A percentile compares a stretch with the other conserved stretches of the same genome.
Conservation (phyloP, 177 flowering plant species). For the Vitis hybrid region DNA sequence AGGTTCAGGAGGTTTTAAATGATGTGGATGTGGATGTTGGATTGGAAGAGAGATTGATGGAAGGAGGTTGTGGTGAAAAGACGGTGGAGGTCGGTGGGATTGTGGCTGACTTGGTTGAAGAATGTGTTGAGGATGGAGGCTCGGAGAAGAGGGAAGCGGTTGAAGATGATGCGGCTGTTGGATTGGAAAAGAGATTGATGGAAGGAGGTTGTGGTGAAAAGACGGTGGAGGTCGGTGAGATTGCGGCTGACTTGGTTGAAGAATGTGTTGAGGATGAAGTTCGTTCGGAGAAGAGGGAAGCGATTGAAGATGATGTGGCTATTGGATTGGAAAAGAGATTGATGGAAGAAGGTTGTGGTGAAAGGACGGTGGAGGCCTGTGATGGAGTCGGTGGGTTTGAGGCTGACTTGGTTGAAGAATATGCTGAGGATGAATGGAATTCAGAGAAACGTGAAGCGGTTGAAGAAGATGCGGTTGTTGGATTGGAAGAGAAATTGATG, state of each 20-base stretch:
- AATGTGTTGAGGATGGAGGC: neutral
- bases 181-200: neutral
- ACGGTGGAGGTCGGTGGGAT: neutral
- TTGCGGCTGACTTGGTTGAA: neutral
- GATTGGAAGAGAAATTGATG: neutral
- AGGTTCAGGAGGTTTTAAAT: neutral
- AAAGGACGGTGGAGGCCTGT: neutral
- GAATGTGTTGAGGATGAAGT: neutral
- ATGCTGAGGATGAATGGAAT: neutral
- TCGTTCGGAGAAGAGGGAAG: neutral
- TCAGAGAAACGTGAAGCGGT: neutral
- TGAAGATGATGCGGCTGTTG: neutral
- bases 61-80: constrained; percentile 4
- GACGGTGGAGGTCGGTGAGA: neutral
- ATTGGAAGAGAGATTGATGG: neutral
- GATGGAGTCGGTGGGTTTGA: neutral
- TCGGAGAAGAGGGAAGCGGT: no score
- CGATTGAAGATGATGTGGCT: neutral
- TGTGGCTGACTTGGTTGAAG: neutral
- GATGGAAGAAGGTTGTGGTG: constrained; percentile 4
- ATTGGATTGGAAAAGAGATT: neutral
- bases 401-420: neutral
- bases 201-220: constrained; percentile 5
- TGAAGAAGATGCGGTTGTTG: neutral
- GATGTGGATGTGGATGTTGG: neutral